Percentiles rank a stretch among this genome's conserved stretches.
phyloP scores from a whole-genome alignment of 805 yeast species.

The Candida montana region DNA sequence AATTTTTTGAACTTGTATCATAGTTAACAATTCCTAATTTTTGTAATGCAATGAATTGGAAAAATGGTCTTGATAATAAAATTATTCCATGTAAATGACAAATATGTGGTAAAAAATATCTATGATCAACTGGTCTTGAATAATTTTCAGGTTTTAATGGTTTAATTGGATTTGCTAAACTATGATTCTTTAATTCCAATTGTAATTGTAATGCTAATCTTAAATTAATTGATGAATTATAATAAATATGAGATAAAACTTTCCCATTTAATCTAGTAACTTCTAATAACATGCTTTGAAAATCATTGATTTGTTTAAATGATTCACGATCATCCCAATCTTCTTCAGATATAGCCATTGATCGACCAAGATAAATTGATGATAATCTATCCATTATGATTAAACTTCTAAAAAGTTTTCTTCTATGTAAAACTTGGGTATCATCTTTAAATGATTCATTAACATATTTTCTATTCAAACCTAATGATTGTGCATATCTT shows the following conservation, averaged over 20 bases:
- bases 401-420: slow-evolving; percentile 31
- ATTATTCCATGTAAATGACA: slow-evolving; percentile 33
- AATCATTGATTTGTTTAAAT: slow-evolving; percentile 17
- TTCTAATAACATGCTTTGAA: slow-evolving; percentile 27
- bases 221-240: slow-evolving; percentile 27
- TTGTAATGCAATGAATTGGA: slow-evolving; percentile 28
- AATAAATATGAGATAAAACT: slow-evolving; percentile 30
- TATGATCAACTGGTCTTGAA: slow-evolving; percentile 18
- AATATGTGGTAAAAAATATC: slow-evolving; percentile 29
- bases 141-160: slow-evolving; percentile 25
- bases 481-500: slow-evolving; percentile 38
- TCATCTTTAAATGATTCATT: slow-evolving; percentile 32
- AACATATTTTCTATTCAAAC: slow-evolving; percentile 34
- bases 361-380: slow-evolving; percentile 33
- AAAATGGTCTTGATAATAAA: slow-evolving; percentile 38
- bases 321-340: slow-evolving; percentile 36
- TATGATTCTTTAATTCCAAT: slow-evolving; percentile 31
- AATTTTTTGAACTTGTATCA: slow-evolving; percentile 12
- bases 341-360: slow-evolving; percentile 30
- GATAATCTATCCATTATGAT: slow-evolving; percentile 32
- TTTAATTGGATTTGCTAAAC: slow-evolving; percentile 28
- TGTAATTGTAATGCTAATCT: slow-evolving; percentile 31
- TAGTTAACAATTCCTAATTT: slow-evolving; percentile 18
- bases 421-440: slow-evolving; percentile 25
- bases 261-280: slow-evolving; percentile 28